Conservation (phyloP, 768 basidiomycete genomes). For the Lactarius tabidus region DNA sequence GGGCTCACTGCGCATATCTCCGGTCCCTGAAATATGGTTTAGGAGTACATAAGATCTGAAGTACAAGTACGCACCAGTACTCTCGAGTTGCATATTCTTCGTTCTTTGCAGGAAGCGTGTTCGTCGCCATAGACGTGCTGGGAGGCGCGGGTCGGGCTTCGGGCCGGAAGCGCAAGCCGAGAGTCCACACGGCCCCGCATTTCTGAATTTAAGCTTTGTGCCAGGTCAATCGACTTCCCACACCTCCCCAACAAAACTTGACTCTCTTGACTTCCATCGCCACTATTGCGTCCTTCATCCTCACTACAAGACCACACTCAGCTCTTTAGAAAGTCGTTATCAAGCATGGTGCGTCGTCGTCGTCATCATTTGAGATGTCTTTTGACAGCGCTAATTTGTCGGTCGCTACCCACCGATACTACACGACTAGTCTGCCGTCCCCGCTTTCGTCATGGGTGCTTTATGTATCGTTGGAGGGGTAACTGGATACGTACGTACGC, state of each 20-base stretch:
- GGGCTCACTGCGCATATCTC: slow-evolving; percentile 61
- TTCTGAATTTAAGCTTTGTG: neutral
- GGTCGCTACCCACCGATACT: too few relatives aligned
- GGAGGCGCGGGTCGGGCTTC: neutral
- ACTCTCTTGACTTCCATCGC: neutral
- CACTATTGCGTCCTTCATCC: neutral
- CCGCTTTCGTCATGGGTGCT: slow-evolving; percentile 71
- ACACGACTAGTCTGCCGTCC: slow-evolving; percentile 63
- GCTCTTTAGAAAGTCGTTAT: neutral
- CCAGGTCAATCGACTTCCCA: slow-evolving; percentile 1
- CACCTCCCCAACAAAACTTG: neutral
- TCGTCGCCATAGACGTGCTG: neutral
- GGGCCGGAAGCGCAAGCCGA: neutral
- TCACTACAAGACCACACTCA: neutral
- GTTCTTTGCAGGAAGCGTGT: slow-evolving; percentile 54
- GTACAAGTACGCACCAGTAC: slow-evolving; percentile 52
- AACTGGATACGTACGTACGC: slow-evolving; percentile 65
- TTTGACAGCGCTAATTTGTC: neutral
- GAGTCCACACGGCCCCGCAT: neutral
- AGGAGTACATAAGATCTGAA: neutral
- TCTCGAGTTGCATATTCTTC: slow-evolving; percentile 63
- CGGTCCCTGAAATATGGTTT: slow-evolving; percentile 47
- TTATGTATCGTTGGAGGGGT: slow-evolving; percentile 76
- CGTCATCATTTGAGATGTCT: neutral
- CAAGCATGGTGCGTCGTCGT: slow-evolving; percentile 8